phyloP scores from a whole-genome alignment of 768 basidiomycete species.

The Goffeauzyma gilvescens region DNA sequence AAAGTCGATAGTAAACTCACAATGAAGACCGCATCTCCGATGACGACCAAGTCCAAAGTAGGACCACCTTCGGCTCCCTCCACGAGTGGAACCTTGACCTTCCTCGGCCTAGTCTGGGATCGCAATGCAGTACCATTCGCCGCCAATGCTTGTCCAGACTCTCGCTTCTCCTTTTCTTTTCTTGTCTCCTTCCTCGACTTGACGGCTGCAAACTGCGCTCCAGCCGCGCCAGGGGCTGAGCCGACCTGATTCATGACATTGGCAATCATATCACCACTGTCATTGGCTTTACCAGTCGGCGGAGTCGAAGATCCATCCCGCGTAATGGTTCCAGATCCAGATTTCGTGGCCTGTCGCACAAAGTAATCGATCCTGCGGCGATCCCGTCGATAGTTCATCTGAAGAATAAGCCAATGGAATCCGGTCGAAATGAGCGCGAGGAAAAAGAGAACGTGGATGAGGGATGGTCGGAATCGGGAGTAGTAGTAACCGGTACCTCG shows the following conservation, averaged over 20 bases:
- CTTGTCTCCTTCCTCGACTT: slow-evolving; percentile 8
- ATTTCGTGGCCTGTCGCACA: slow-evolving; percentile 3
- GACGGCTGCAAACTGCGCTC: slow-evolving; percentile 8
- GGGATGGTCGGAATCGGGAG: slow-evolving; percentile 80
- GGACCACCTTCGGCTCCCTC: slow-evolving; percentile 20
- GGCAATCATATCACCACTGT: slow-evolving; percentile 1
- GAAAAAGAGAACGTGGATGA: slow-evolving; percentile 62
- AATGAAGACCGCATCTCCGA: slow-evolving; percentile 24
- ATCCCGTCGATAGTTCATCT: slow-evolving; percentile 57
- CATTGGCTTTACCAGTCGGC: not conserved
- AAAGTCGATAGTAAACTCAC: too few relatives aligned
- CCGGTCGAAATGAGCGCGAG: slow-evolving; percentile 55
- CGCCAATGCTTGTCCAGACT: not conserved
- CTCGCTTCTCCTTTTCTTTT: slow-evolving; percentile 1
- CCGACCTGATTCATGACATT: slow-evolving; percentile 2
- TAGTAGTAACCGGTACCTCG: slow-evolving; percentile 94
- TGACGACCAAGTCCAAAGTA: slow-evolving; percentile 24
- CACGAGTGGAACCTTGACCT: slow-evolving; percentile 29
- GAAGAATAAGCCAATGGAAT: slow-evolving; percentile 63
- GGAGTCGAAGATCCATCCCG: not conserved
- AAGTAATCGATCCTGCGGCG: slow-evolving; percentile 43
- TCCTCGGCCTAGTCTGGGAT: slow-evolving; percentile 15
- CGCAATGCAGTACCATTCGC: slow-evolving; percentile 1
- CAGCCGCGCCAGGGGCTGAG: not conserved
- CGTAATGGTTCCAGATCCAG: not conserved